Conservation (phyloP, 345 rosid genomes). For the Aquilaria malaccensis region DNA sequence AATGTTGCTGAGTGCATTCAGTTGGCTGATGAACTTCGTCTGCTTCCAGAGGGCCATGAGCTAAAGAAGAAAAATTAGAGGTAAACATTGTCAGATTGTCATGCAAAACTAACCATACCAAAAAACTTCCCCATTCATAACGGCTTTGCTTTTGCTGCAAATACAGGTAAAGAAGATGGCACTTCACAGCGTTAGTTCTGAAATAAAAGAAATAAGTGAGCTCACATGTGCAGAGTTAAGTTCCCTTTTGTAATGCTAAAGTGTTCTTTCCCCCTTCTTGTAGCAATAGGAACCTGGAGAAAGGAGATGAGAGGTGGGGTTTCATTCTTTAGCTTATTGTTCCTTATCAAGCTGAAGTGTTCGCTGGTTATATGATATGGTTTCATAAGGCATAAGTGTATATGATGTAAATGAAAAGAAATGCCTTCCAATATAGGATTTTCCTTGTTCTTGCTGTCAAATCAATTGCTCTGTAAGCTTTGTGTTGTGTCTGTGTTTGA, state of each 20-base stretch:
- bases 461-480: too few species aligned
- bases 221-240: conserved; percentile 50
- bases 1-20: conserved; percentile 54
- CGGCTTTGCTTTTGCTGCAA: conserved; percentile 3
- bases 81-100: conserved; percentile 25
- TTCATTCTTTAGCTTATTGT: background rate
- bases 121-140: background rate
- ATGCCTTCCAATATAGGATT: too few species aligned
- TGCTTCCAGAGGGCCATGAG: conserved; percentile 62
- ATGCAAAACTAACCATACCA: background rate
- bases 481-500: too few species aligned
- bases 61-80: conserved; percentile 63
- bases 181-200: conserved; percentile 46
- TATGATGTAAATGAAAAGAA: too few species aligned
- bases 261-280: background rate
- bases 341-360: too few species aligned
- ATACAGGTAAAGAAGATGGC: conserved; percentile 89
- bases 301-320: conserved; percentile 7
- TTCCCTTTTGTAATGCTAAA: background rate
- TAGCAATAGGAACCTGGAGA: too few species aligned
- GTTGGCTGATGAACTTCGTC: conserved; percentile 58
- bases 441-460: too few species aligned
- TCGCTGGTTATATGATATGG: too few species aligned
- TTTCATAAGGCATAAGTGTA: too few species aligned
- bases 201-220: conserved; percentile 70